Percentiles rank a stretch among this genome's conserved stretches.
These are phyloP conservation scores for Fraxinus paxiana DNA, from an alignment of 305 asterid genomes.

Conservation along the genomic window DNA sequence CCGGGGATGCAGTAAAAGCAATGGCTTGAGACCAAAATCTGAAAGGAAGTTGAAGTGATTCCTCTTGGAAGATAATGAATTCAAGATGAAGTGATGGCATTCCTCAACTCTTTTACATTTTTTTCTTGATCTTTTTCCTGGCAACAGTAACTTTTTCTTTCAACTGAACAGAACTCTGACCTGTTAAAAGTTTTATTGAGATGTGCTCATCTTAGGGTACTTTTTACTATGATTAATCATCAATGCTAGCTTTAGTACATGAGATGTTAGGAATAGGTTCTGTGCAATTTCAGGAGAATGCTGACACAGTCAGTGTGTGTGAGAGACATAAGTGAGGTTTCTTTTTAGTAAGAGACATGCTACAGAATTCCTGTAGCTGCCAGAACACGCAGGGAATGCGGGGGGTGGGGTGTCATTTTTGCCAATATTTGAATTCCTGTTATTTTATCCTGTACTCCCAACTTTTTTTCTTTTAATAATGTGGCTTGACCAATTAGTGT, in stretches of 20 bases:
- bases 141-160: constrained; percentile 5
- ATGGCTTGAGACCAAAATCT: not conserved
- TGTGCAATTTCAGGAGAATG: not conserved
- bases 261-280: not conserved
- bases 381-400: too few species aligned
- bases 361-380: too few species aligned
- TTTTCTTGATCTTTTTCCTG: constrained; percentile 9
- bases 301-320: not conserved
- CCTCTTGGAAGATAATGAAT: constrained; percentile 25
- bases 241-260: not conserved
- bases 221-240: not conserved
- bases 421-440: too few species aligned
- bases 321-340: not conserved
- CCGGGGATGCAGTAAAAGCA: constrained; percentile 27
- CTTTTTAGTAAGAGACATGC: not conserved
- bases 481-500: not conserved
- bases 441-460: too few species aligned
- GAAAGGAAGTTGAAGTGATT: constrained; percentile 20
- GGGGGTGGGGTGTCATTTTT: too few species aligned
- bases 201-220: not conserved
- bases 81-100: constrained; percentile 18
- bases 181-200: not conserved
- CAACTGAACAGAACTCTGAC: not conserved
- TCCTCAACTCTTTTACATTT: constrained; percentile 22
- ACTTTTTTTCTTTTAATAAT: too few species aligned